Evolutionary conservation across 2,329 filamentous ascomycete genomes (phyloP).

Genomic region (Pestalotiopsis sp.): DNA sequence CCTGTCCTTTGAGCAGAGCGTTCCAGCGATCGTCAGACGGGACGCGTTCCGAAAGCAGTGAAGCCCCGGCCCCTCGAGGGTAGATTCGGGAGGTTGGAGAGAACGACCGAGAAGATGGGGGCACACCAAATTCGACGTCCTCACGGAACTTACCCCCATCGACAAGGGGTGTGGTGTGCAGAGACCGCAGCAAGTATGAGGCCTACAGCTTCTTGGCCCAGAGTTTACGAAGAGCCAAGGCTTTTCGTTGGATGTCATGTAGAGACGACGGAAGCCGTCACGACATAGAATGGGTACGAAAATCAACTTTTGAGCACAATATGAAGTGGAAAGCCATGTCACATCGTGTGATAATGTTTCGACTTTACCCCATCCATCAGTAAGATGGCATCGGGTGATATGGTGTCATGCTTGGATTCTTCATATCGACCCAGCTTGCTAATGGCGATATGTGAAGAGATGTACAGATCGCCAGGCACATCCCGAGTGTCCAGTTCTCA

Average conservation of each 20-base stretch:
- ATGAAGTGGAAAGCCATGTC: not conserved
- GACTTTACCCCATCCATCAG: not conserved
- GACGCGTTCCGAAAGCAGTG: not conserved
- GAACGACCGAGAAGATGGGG: not conserved
- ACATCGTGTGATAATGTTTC: not conserved
- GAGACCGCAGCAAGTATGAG: not conserved
- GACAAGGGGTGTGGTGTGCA: not conserved
- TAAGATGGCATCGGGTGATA: not conserved
- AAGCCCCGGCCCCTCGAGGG: not conserved
- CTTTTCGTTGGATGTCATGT: not conserved
- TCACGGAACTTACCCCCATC: not conserved
- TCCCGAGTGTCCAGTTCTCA: too few species aligned
- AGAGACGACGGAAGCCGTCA: not conserved
- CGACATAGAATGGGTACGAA: not conserved
- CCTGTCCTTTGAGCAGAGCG: not conserved
- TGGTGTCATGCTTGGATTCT: not conserved
- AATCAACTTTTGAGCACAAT: not conserved
- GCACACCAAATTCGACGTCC: not conserved
- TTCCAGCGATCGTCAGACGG: not conserved
- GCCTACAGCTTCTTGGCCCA: not conserved
- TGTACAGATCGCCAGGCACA: too few species aligned
- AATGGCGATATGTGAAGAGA: too few species aligned
- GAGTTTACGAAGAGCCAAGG: not conserved
- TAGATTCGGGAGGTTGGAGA: not conserved
- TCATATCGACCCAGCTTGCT: not conserved